Base-by-base conservation (phyloP, 2,329 filamentous ascomycete species). In the Raffaelea ambrosiae region DNA sequence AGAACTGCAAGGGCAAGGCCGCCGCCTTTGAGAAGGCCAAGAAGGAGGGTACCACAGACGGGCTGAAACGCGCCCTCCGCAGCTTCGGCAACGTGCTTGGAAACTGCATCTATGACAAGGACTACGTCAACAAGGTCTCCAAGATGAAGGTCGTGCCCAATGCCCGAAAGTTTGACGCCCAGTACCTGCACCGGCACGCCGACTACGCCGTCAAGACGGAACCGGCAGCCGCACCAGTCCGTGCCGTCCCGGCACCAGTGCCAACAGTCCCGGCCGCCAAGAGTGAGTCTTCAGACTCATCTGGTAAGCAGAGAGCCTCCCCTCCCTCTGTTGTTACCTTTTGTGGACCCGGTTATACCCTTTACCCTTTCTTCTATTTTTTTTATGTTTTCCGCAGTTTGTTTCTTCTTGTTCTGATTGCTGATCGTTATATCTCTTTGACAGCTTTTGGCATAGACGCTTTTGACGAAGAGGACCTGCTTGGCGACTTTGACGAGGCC, bases 91-190 rank as follows among this genome's bases (percentile, higher is more conserved):
- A 97, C 58, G 85, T 97, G 16, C 73, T 98, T 47, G 93, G 93
- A n/a, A 98, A 97, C 62, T 98, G 93, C 71, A 83, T 98, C 50
- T 97, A 98, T 66, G 93, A 98, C 69, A 95, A 96, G 66, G 83
- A 91, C 52, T 98, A 95, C 62, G 72, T 98, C 48, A 76, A 82
- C 46, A 90, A 88, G 63, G 86, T 97, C n/a, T 86, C 83, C 45
- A 95, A 88, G 67, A 74, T 98, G 59, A 97, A 95, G 71, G 79
- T 83, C 16, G 74, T 77, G 48, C 86, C 88, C 4, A 29, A 29
- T 29, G 43, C 38, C 23, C 31, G 36, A 1, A 88, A 78, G 63
- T 95, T 89, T 68, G 81, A 91, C 55, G 81, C 86, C 52, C 75
- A 77, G n/a, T 83, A 83, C 38, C 72, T 97, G 35, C 84, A 96